Evolutionary conservation across 345 rosid genomes (phyloP), one percentile per base, ranked within the genome.

Genomic region (Hibiscus syriacus): DNA sequence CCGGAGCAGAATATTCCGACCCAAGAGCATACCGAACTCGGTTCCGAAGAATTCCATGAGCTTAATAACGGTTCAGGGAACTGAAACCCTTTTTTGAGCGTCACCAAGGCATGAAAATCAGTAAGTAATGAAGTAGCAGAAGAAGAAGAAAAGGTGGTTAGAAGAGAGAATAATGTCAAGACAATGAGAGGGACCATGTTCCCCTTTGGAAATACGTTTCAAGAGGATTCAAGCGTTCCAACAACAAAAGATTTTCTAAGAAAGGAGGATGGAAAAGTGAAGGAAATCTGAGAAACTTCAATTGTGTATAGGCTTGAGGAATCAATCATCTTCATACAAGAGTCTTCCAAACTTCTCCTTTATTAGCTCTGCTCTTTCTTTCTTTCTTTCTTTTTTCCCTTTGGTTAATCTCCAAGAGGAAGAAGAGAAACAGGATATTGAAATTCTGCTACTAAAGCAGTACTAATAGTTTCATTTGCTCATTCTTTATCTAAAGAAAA

Each of bases 21-120:
- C 93, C 93, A 87, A 49, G 86, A 83, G 63, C 95, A 88, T 64
- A 86, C 77, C 7, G 85, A 86, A 72, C 72, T 64, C 6, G 81
- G 88, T 54, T 66, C 78, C 2, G 80, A 77, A 16, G 74, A 64
- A 61, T 84, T 74, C 96, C 96, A 86, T 0, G 84, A 70, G 62
- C 6, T 69, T 39, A 89, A 70, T 3, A 64, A 64, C 2, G 87
- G 86, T 59, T 85, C 80, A 30, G 87, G 81, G 72, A 57, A 78
- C 45, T 75, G 72, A 58, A 89, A 85, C 5, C 83, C 90, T 26
- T 68, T 73, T 63, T 80, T 89, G 14, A 89, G 84, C 10, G 72
- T 56, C 55, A 80, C 45, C 14, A 89, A 64, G 66, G 55, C 80
- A 68, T 78, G 74, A 55, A 83, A 80, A 72, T 89, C 95, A 50